A percentile compares a stretch with the other conserved stretches of the same genome.
Conservation (phyloP, 73 alveolate genomes). For the Tetrahymena thermophila region DNA sequence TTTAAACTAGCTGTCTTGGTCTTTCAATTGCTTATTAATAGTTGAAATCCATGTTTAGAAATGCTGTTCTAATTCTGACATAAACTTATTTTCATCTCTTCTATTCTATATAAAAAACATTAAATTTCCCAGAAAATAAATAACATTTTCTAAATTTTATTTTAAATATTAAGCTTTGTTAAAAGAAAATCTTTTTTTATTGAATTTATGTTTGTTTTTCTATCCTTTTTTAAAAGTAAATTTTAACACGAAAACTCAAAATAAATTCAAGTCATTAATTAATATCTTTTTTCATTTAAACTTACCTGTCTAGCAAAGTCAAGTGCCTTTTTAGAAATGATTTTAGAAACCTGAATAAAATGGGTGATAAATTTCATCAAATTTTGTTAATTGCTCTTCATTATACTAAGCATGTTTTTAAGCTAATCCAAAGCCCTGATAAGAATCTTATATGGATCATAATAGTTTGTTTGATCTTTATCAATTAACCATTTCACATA, state of each 20-base stretch:
- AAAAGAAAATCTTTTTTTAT: too few relatives aligned
- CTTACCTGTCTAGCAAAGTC: background rate
- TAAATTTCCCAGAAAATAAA: too few relatives aligned
- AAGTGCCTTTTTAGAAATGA: background rate
- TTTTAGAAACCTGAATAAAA: background rate
- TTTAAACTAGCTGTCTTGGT: background rate
- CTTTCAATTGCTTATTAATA: background rate
- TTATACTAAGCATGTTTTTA: background rate
- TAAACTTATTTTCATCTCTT: background rate
- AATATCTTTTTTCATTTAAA: background rate
- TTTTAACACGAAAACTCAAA: too few relatives aligned
- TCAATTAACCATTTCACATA: background rate
- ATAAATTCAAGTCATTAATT: too few relatives aligned
- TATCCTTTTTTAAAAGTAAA: too few relatives aligned
- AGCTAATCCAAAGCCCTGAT: background rate
- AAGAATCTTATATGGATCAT: background rate
- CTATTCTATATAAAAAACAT: background rate
- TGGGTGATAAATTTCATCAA: background rate
- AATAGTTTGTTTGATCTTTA: background rate
- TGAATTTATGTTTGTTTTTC: too few relatives aligned
- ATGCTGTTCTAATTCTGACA: background rate
- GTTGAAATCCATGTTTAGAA: background rate
- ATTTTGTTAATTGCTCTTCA: background rate
- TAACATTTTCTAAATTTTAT: too few relatives aligned
- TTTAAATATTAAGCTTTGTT: too few relatives aligned